Conservation (phyloP, 2,329 filamentous ascomycete species). For the Nigrospora sphaerica region DNA sequence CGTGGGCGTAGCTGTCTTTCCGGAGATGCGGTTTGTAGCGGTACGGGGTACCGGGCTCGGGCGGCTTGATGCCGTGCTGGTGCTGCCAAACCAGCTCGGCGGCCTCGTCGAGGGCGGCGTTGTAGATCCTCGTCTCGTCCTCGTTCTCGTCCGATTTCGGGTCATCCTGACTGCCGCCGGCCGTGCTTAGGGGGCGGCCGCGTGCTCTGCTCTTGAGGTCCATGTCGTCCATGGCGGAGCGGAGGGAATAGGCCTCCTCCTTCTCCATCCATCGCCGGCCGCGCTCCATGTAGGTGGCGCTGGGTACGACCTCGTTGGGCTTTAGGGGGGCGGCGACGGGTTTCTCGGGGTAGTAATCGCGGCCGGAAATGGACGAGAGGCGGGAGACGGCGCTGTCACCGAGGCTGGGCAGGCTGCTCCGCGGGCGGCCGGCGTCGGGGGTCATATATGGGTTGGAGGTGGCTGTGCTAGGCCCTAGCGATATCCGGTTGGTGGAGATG, state of each 20-base stretch:
- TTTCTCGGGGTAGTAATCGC: constrained; percentile 44
- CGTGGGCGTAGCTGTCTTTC: constrained; percentile 65
- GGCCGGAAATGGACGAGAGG: constrained; percentile 40
- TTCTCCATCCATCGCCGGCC: constrained; percentile 75
- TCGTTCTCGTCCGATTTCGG: constrained; percentile 32
- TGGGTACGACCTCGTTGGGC: constrained; percentile 56
- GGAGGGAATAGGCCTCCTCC: constrained; percentile 64
- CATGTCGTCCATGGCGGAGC: constrained; percentile 68
- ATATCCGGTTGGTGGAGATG: constrained; percentile 17
- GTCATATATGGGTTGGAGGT: too few relatives aligned
- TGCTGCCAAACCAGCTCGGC: constrained; percentile 75
- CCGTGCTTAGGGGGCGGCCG: background rate
- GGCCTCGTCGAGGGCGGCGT: constrained; percentile 68
- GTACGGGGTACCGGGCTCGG: constrained; percentile 57
- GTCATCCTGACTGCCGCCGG: constrained; percentile 12
- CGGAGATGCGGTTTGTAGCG: constrained; percentile 62
- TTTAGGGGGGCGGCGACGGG: constrained; percentile 35
- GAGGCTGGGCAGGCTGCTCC: constrained; percentile 31
- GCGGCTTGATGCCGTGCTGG: constrained; percentile 48
- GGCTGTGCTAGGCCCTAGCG: constrained; percentile 10
- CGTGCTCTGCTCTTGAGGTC: constrained; percentile 38
- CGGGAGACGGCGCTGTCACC: constrained; percentile 41
- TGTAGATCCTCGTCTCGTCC: constrained; percentile 57
- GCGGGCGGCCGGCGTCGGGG: constrained; percentile 9
- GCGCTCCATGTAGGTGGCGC: constrained; percentile 64